Conservation (phyloP, 306 rosid genomes). For the Prinsepia uniflora region DNA sequence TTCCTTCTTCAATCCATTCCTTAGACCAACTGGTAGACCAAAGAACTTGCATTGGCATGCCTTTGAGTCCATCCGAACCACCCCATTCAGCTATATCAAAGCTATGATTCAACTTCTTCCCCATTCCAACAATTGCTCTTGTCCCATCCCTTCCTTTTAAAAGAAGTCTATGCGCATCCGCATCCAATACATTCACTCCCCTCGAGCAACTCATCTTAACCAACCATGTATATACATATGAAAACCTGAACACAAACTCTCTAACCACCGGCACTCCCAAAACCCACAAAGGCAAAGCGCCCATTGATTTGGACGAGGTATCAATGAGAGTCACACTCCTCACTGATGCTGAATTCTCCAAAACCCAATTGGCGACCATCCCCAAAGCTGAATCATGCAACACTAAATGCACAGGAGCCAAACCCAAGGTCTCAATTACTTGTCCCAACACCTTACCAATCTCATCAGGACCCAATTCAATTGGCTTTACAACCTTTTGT, state of each 20-base stretch:
- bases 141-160: conserved; percentile 67
- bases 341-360: conserved; percentile 50
- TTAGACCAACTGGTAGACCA: conserved; percentile 80
- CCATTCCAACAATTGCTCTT: conserved; percentile 60
- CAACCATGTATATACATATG: conserved; percentile 42
- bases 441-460: conserved; percentile 72
- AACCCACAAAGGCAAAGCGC: conserved; percentile 68
- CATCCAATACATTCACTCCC: conserved; percentile 41
- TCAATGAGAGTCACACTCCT: conserved; percentile 87
- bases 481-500: conserved; percentile 48
- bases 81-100: conserved; percentile 87
- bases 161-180: conserved; percentile 62
- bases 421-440: conserved; percentile 50
- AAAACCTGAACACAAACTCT: conserved; percentile 60
- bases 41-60: conserved; percentile 64
- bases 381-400: conserved; percentile 81
- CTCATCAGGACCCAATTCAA: conserved; percentile 65
- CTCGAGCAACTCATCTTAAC: conserved; percentile 59
- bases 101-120: conserved; percentile 71
- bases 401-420: conserved; percentile 84
- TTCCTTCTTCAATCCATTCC: conserved; percentile 80
- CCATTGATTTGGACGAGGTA: conserved; percentile 30
- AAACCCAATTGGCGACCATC: conserved; percentile 61
- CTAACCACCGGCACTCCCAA: conserved; percentile 60
- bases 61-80: conserved; percentile 60